phyloP scores from a whole-genome alignment of 2,329 filamentous ascomycete species.

The Fulvia fulva region DNA sequence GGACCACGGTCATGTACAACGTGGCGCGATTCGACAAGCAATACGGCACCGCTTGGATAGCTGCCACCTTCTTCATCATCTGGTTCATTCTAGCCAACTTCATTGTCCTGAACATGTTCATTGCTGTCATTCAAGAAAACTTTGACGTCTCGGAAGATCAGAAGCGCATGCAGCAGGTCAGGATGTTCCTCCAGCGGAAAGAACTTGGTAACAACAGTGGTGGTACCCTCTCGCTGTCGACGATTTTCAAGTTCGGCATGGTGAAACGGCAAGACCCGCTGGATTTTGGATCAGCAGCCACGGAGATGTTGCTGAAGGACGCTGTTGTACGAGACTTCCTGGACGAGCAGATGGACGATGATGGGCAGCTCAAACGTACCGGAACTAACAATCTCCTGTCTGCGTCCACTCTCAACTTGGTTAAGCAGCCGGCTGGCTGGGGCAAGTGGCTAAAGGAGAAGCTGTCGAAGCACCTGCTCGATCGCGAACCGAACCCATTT shows the following conservation, averaged over 20 bases:
- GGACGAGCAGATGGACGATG: conserved; percentile 59
- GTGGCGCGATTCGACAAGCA: conserved; percentile 65
- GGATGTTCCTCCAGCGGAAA: conserved; percentile 87
- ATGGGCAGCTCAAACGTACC: conserved; percentile 16
- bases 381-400: conserved; percentile 14
- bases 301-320: conserved; percentile 96
- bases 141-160: conserved; percentile 98
- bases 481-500: conserved; percentile 83
- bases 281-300: conserved; percentile 84
- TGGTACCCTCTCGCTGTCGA: conserved; percentile 67
- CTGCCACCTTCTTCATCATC: conserved; percentile 81
- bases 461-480: conserved; percentile 27
- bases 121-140: conserved; percentile 99
- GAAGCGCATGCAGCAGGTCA: conserved; percentile 93
- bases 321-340: conserved; percentile 93
- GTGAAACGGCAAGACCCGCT: conserved; percentile 73
- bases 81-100: conserved; percentile 97
- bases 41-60: conserved; percentile 82
- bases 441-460: conserved; percentile 22
- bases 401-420: conserved; percentile 14
- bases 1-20: conserved; percentile 83
- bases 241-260: conserved; percentile 59
- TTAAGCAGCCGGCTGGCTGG: conserved; percentile 21
- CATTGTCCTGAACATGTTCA: conserved; percentile 99
- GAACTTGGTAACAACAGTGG: conserved; percentile 68